Evolutionary conservation across 306 rosid species (phyloP), one percentile per base, ranked within the genome.

Genomic region (Dicorynia guianensis): DNA sequence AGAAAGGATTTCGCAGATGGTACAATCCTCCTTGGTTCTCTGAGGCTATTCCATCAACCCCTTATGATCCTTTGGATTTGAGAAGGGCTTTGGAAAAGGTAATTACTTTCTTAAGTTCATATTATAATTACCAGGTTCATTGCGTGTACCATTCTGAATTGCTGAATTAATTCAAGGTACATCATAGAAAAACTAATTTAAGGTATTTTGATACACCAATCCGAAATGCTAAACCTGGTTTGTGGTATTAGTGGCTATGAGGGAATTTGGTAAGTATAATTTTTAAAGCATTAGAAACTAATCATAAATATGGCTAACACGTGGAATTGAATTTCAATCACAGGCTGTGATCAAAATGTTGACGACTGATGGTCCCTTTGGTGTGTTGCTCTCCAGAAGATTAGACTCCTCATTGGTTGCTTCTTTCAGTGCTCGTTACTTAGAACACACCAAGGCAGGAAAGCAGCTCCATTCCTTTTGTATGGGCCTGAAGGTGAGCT

Each of bases 301-400:
- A 25, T 25, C 2, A 2, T 25, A 25, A 25, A 25, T 25, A 25
- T 25, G 30, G 30, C 30, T 25, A 25, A 25, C 30, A 25, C 30
- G 30, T 25, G 30, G 30, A 25, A 25, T 2, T 25, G 30, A 25
- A 25, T 2, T 58, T 14, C 64, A 0, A 46, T 17, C 56, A 69
- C 83, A 88, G 88, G 85, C 90, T 70, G 93, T 85, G 76, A 79
- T 83, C 79, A 88, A 88, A 49, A 79, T 88, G 85, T 64, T 85
- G 20, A 88, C 85, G 93, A 88, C 85, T 18, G 93, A 88, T 83
- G 93, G 83, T 50, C 93, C 93, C 30, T 88, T 88, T 0, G 90
- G 93, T 12, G 90, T 88, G 62, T 79, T 88, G 52, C 87, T 88
- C 11, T 88, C 88, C 1, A 88, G 90, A 5, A 90, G 93, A 59